A percentile compares a stretch with the other conserved stretches of the same genome.
phyloP scores from a whole-genome alignment of 2,329 filamentous ascomycete species.

The Fusarium sarcochroum region DNA sequence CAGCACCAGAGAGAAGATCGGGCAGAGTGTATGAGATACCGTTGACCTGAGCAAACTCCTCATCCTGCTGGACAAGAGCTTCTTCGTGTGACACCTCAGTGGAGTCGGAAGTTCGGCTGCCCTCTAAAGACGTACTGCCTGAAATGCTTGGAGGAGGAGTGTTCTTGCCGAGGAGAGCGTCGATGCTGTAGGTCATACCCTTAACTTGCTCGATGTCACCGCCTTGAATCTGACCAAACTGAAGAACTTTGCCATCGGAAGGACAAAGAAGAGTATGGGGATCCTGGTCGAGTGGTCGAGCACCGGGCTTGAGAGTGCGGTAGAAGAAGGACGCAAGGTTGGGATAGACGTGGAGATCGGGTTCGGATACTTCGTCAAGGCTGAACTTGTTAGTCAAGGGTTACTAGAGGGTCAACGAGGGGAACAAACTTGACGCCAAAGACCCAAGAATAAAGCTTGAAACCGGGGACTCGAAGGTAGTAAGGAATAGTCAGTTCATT shows the following conservation, averaged over 20 bases:
- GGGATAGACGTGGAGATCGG: conserved; percentile 89
- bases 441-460: conserved; percentile 90
- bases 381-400: conserved; percentile 59
- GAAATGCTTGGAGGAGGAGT: conserved; percentile 70
- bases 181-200: conserved; percentile 96
- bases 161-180: conserved; percentile 85
- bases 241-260: conserved; percentile 89
- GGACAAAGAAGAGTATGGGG: conserved; percentile 86
- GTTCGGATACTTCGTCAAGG: conserved; percentile 87
- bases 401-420: background rate
- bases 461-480: conserved; percentile 88
- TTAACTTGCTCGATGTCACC: conserved; percentile 99
- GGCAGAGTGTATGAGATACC: conserved; percentile 96
- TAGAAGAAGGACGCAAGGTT: conserved; percentile 99
- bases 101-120: conserved; percentile 43
- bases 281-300: conserved; percentile 85
- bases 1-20: conserved; percentile 83
- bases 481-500: conserved; percentile 92
- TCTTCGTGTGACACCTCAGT: conserved; percentile 63
- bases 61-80: conserved; percentile 81
- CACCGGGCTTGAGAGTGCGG: conserved; percentile 90
- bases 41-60: conserved; percentile 94
- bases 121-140: conserved; percentile 49
- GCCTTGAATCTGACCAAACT: conserved; percentile 91
- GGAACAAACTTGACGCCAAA: conserved; percentile 83